Evolutionary conservation across 1,284 basidiomycete species (phyloP).

Genomic region (Papiliotrema nemorosa): DNA sequence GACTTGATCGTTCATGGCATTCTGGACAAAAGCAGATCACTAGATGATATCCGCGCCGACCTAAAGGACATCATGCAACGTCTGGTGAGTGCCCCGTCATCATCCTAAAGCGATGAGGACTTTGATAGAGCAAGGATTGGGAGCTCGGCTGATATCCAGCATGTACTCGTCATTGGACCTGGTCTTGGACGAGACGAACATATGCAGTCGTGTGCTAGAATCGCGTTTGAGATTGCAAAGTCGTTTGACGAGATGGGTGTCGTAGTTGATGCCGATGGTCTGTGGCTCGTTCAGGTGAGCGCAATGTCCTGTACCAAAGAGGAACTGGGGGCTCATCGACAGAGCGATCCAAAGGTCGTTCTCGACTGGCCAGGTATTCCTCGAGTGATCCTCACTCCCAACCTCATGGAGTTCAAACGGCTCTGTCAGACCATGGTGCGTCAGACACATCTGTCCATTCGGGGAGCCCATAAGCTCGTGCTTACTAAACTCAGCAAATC

Average conservation of each 20-base stretch:
- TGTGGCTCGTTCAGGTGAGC: conserved; percentile 45
- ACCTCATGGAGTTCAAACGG: conserved; percentile 88
- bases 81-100: conserved; percentile 51
- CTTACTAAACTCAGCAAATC: conserved; percentile 48
- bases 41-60: conserved; percentile 46
- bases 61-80: conserved; percentile 70
- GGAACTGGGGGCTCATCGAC: not conserved
- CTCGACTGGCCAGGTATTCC: conserved; percentile 55
- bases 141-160: conserved; percentile 43
- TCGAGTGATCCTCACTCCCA: conserved; percentile 69
- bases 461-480: not conserved
- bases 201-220: conserved; percentile 69
- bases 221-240: conserved; percentile 53
- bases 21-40: conserved; percentile 51
- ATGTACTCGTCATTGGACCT: conserved; percentile 88
- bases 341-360: conserved; percentile 70
- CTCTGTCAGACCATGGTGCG: conserved; percentile 69
- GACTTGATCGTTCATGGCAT: conserved; percentile 96
- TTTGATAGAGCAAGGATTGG: not conserved
- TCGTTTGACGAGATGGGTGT: conserved; percentile 69
- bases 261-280: conserved; percentile 86
- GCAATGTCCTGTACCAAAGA: no score
- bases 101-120: not conserved
- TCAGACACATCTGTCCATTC: conserved; percentile 10
- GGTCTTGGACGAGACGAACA: conserved; percentile 84